A percentile compares a stretch with the other conserved stretches of the same genome.
Conservation (phyloP, 345 rosid species). For the Citrus australasica region DNA sequence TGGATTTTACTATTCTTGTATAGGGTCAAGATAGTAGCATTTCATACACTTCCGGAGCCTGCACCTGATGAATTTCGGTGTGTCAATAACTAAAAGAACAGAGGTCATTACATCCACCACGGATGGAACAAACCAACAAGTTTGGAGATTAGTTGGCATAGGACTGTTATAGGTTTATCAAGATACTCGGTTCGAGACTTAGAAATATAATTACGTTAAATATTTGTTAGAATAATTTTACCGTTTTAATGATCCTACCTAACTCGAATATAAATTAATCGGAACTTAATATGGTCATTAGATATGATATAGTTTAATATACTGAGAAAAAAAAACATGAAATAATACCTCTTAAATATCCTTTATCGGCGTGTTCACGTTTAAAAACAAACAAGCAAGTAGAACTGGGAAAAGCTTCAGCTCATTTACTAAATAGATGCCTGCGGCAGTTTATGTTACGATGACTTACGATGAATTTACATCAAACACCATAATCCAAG, state of each 20-base stretch:
- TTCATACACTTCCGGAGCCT: background rate
- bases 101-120: background rate
- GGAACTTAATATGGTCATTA: fast-evolving
- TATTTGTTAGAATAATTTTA: too few species aligned
- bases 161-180: too few species aligned
- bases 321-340: background rate
- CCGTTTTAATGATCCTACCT: fast-evolving
- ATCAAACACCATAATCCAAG: background rate
- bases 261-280: too few species aligned
- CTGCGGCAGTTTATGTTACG: background rate
- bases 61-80: background rate
- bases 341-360: background rate
- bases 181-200: too few species aligned
- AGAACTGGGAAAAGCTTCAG: background rate
- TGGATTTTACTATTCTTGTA: background rate
- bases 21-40: background rate
- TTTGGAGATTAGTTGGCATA: too few species aligned
- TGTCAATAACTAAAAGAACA: background rate
- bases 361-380: background rate
- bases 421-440: too few species aligned
- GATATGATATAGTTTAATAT: too few species aligned
- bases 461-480: background rate
- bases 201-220: too few species aligned
- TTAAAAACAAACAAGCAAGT: background rate
- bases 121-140: background rate